Conservation (phyloP, 2,329 filamentous ascomycete genomes). For the Mollisiaceae sp. region DNA sequence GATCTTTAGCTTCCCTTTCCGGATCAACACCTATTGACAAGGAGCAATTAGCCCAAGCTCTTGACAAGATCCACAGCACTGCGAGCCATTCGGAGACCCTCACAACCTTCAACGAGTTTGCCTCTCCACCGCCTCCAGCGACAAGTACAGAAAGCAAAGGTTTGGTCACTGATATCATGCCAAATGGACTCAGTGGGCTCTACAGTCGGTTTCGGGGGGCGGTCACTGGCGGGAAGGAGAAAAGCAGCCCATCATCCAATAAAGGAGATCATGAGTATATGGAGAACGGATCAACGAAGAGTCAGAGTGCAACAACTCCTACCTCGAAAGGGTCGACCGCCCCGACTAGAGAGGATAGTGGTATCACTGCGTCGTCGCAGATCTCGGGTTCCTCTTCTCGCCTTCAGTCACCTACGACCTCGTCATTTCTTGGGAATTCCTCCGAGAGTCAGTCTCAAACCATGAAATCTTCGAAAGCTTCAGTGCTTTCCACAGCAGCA, state of each 20-base stretch:
- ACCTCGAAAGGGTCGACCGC: conserved; percentile 49
- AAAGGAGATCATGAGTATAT: conserved; percentile 51
- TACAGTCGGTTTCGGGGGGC: conserved; percentile 86
- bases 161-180: conserved; percentile 73
- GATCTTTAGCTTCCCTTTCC: conserved; percentile 55
- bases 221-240: conserved; percentile 72
- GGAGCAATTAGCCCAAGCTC: conserved; percentile 75
- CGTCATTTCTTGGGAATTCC: conserved; percentile 37
- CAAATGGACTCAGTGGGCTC: conserved; percentile 85
- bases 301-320: conserved; percentile 48
- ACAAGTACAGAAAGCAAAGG: conserved; percentile 69
- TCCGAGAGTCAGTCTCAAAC: conserved; percentile 41
- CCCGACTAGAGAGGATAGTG: conserved; percentile 47
- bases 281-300: conserved; percentile 50
- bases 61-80: conserved; percentile 87
- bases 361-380: conserved; percentile 45
- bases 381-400: conserved; percentile 40
- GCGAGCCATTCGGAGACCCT: conserved; percentile 85
- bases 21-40: conserved; percentile 63
- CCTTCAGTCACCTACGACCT: conserved; percentile 41
- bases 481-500: conserved; percentile 36
- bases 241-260: conserved; percentile 42
- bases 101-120: conserved; percentile 94
- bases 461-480: conserved; percentile 41
- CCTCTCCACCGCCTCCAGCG: conserved; percentile 66